phyloP scores from a whole-genome alignment of 1,284 basidiomycete genomes.

The Kwoniella shivajii region DNA sequence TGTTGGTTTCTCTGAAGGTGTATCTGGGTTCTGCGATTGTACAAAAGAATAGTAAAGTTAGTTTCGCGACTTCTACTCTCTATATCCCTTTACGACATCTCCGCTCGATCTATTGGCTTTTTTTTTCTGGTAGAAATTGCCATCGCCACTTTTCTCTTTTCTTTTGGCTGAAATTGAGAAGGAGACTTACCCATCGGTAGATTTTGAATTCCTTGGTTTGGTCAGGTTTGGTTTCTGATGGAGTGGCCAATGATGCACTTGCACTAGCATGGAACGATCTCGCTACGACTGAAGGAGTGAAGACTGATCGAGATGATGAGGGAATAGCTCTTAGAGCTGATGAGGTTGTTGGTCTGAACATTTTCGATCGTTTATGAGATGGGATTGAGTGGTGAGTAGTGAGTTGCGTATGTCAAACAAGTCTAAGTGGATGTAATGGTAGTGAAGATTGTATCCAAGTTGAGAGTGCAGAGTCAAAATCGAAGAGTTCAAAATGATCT shows the following conservation, averaged over 20 bases:
- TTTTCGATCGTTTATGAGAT: conserved; percentile 38
- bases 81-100: too few species aligned
- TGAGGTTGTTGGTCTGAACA: conserved; percentile 58
- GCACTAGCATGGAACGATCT: conserved; percentile 41
- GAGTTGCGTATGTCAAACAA: too few species aligned
- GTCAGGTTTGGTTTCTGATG: conserved; percentile 50
- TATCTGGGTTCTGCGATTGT: conserved; percentile 79
- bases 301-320: conserved; percentile 42
- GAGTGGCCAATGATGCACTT: conserved; percentile 33
- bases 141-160: conserved; percentile 1
- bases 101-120: too few species aligned
- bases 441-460: too few species aligned
- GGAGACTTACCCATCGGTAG: conserved; percentile 84
- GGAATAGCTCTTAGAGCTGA: conserved; percentile 66
- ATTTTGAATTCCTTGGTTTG: conserved; percentile 88
- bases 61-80: not conserved
- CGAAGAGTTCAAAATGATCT: not conserved
- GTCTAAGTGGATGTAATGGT: too few species aligned
- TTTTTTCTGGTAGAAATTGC: too few species aligned
- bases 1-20: conserved; percentile 86
- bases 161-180: not conserved
- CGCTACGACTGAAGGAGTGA: conserved; percentile 14
- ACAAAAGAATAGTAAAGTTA: not conserved
- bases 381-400: conserved; percentile 6
- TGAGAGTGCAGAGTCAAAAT: too few species aligned